Evolutionary conservation across 208 protist genomes (phyloP).

Genomic region (Naegleria fowleri): DNA sequence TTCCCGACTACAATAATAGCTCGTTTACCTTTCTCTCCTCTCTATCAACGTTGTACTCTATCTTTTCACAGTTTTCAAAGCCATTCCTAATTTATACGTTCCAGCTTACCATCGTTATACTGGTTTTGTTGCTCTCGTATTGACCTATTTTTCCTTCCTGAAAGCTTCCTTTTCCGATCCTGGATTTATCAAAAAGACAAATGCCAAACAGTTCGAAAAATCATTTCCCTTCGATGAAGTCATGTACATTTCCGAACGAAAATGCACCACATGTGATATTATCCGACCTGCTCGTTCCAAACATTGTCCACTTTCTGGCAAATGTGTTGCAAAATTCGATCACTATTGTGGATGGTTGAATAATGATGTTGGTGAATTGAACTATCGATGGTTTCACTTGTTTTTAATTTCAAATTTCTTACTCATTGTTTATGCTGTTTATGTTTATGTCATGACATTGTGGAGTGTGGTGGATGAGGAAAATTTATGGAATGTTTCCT

Average conservation of each 20-base stretch:
- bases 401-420: conserved; percentile 76
- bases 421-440: conserved; percentile 66
- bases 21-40: background rate
- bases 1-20: too few relatives aligned
- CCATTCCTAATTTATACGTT: background rate
- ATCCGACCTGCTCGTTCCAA: conserved; percentile 78
- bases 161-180: conserved; percentile 20
- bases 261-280: conserved; percentile 16
- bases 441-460: conserved; percentile 58
- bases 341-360: conserved; percentile 95
- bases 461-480: conserved; percentile 41
- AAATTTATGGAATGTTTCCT: conserved; percentile 28
- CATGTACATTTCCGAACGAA: background rate
- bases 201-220: background rate
- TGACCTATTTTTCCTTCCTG: background rate
- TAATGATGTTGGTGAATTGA: conserved; percentile 87
- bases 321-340: conserved; percentile 87
- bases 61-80: background rate
- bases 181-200: background rate
- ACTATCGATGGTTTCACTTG: conserved; percentile 59
- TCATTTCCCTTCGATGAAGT: background rate
- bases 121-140: background rate
- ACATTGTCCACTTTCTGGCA: conserved; percentile 80
- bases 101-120: background rate
- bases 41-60: background rate